Conservation (phyloP, 495 filamentous ascomycete genomes). For the Tuber umbilicatum region DNA sequence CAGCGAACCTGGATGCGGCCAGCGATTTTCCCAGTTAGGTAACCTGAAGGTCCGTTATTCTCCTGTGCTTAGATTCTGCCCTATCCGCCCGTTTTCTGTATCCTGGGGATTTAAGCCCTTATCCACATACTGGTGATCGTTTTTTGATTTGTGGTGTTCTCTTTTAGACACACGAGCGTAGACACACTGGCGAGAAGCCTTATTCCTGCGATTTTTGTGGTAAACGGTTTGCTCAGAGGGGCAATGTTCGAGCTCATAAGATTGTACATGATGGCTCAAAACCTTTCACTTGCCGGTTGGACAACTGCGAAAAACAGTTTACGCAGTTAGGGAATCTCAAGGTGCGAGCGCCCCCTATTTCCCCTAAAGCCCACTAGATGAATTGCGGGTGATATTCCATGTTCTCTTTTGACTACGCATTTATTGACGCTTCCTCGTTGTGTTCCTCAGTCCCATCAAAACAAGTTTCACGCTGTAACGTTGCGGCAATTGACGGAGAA, state of each 20-base stretch:
- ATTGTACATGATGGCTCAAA: conserved; percentile 71
- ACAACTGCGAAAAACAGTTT: conserved; percentile 77
- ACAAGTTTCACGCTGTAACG: conserved; percentile 75
- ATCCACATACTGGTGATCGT: conserved; percentile 14
- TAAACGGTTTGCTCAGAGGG: conserved; percentile 74
- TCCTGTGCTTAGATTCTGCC: conserved; percentile 7
- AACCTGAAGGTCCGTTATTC: conserved; percentile 68
- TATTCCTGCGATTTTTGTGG: conserved; percentile 77
- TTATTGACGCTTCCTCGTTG: conserved; percentile 21
- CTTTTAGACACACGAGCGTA: conserved; percentile 68
- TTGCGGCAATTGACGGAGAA: conserved; percentile 65
- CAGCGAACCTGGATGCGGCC: conserved; percentile 65
- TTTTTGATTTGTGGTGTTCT: conserved; percentile 8
- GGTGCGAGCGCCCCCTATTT: conserved; percentile 46
- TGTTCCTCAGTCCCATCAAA: conserved; percentile 71
- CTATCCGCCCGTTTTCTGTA: conserved; percentile 6
- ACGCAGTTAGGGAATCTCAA: conserved; percentile 87
- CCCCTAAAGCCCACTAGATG: conserved; percentile 8
- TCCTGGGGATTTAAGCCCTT: conserved; percentile 11
- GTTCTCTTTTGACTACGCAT: not conserved
- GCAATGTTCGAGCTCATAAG: conserved; percentile 81
- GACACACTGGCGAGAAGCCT: conserved; percentile 82
- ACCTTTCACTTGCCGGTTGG: conserved; percentile 72
- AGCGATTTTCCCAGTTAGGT: conserved; percentile 78
- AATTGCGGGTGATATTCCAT: conserved; percentile 4